phyloP scores from a whole-genome alignment of 345 rosid genomes.

The Citrus trifoliata region DNA sequence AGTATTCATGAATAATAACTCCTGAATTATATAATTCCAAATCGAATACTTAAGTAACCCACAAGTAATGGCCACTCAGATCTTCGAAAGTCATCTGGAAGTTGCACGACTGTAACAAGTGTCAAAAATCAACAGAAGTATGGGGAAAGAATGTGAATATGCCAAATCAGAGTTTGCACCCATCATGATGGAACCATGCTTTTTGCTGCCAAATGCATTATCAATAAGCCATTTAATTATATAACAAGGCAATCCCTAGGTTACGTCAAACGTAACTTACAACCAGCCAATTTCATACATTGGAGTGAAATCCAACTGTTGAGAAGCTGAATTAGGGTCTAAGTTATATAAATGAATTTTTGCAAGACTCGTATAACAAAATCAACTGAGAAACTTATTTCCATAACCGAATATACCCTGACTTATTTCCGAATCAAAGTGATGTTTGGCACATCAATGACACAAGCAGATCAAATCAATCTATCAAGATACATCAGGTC shows the following conservation, averaged over 20 bases:
- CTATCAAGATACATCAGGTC: not conserved
- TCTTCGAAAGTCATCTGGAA: not conserved
- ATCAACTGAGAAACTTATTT: not conserved
- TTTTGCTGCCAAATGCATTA: not conserved
- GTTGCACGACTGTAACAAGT: not conserved
- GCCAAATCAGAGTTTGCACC: not conserved
- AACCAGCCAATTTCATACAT: too few relatives aligned
- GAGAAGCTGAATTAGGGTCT: too few relatives aligned
- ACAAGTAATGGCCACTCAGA: not conserved
- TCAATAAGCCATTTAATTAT: not conserved
- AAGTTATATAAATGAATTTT: too few relatives aligned
- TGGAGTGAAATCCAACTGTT: too few relatives aligned
- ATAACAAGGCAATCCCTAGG: not conserved
- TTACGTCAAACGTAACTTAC: too few relatives aligned
- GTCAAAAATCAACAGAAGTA: not conserved
- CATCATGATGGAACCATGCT: not conserved
- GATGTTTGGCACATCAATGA: not conserved
- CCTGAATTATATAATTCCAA: not conserved
- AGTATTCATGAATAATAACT: not conserved
- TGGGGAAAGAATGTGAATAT: not conserved
- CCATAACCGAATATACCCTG: not conserved
- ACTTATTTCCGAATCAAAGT: not conserved
- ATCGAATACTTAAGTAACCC: not conserved
- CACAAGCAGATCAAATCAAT: not conserved
- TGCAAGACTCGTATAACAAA: not conserved